Evolutionary conservation across 2,329 filamentous ascomycete species (phyloP).

Genomic region (Metarhizium sp.): DNA sequence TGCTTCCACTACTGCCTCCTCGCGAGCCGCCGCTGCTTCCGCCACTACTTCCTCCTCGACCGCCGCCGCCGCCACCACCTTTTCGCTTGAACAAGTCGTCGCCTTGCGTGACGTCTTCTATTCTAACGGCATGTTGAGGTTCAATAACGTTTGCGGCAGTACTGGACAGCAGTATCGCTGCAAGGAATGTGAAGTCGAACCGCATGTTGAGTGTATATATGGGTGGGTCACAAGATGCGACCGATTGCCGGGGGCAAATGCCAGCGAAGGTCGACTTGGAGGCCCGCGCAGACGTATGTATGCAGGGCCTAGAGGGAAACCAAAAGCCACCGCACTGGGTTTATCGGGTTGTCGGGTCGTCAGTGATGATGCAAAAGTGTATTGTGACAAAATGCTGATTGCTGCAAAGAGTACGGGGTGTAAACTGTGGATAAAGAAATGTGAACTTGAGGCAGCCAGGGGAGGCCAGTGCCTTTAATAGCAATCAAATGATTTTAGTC

Average conservation of each 20-base stretch:
- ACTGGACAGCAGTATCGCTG: constrained; percentile 3
- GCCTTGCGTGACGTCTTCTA: constrained; percentile 15
- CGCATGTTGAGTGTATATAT: constrained; percentile 6
- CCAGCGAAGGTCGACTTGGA: neutral
- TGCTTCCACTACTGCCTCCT: constrained; percentile 11
- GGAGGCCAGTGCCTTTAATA: neutral
- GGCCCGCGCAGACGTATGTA: neutral
- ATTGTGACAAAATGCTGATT: too few species aligned
- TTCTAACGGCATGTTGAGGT: constrained; percentile 15
- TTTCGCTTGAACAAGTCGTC: constrained; percentile 50
- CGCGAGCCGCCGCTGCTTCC: constrained; percentile 16
- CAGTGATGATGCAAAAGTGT: too few species aligned
- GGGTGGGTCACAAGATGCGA: neutral
- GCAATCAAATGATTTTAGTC: neutral
- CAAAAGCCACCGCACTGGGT: too few species aligned
- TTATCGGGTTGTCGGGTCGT: too few species aligned
- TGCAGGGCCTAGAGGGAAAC: neutral
- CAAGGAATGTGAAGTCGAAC: constrained; percentile 6
- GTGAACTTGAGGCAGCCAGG: neutral
- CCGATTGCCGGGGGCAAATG: neutral
- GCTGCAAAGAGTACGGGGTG: too few species aligned
- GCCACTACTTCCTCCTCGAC: constrained; percentile 31
- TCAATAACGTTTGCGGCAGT: constrained; percentile 7
- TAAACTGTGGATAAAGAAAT: neutral
- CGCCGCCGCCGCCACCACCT: constrained; percentile 45